Evolutionary conservation across 2,329 filamentous ascomycete genomes (phyloP), one percentile per base, ranked within the genome.

Genomic region (Monosporascus cannonballus): DNA sequence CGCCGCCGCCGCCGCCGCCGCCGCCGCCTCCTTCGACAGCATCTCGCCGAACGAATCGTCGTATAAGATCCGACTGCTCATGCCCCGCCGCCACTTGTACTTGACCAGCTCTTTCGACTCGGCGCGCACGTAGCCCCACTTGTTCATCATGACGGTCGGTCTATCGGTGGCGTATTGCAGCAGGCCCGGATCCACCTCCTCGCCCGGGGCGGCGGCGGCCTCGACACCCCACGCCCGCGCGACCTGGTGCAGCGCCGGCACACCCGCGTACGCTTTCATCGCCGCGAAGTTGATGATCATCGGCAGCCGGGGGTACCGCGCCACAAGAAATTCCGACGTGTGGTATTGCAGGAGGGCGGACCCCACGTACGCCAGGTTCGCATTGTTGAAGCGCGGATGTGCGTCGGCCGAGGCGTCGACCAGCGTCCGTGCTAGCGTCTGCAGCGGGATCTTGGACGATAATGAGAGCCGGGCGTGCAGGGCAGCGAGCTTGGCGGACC

Each of bases 211-310:
- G 11, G 88, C 89, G n/a, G 90, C 93, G 44, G 78, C 74, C 69
- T 97, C 93, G 17, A 97, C 84, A 72, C 94, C 94, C 94, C 94
- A 99, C 73, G 94, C 88, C 56, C 80, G 76, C 17, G 89, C 84
- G 59, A 97, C 80, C 20, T 84, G 77, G 49, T 85, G 76, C 47
- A 97, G 78, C 1, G 92, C 85, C 59, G 84, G 82, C 6, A 83
- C 80, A 4, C 94, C 94, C 47, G 86, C 80, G 68, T 90, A 97
- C 47, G 89, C 91, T 64, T 87, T 86, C 76, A 96, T 86, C 34
- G 90, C 87, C 50, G 91, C 85, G 72, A 90, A 95, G 50, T 96
- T 75, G 52, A 99, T 87, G n/a, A 81, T 73, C 80, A 94, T 88
- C 51, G 94, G 94, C 51, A 99, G 80, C 48, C 94, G 90, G 15